Percentiles rank a stretch among this genome's conserved stretches.
These are phyloP conservation scores for Penicillium sp. DNA, from an alignment of 2,329 filamentous ascomycete species.

Conservation along the genomic window DNA sequence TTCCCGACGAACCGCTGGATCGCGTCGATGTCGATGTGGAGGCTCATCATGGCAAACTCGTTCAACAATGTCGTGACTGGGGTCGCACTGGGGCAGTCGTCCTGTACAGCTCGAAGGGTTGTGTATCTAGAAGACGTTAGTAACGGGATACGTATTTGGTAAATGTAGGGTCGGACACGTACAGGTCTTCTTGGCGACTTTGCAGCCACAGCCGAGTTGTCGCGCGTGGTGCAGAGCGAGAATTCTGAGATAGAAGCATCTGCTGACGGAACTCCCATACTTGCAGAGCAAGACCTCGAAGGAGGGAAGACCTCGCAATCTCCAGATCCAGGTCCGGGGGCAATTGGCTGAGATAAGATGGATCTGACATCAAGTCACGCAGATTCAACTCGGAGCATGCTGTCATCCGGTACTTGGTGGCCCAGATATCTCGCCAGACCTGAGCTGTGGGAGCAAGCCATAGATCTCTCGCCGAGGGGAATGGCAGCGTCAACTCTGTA, in stretches of 20 bases:
- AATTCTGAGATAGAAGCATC: slow-evolving; percentile 12
- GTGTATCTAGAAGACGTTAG: slow-evolving; percentile 6
- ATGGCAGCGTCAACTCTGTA: slow-evolving; percentile 16
- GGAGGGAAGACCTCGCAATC: slow-evolving; percentile 7
- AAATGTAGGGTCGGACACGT: neutral
- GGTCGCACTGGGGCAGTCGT: neutral
- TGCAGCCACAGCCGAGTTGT: slow-evolving; percentile 18
- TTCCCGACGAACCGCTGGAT: slow-evolving; percentile 21
- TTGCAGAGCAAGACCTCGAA: slow-evolving; percentile 14
- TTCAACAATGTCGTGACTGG: slow-evolving; percentile 14
- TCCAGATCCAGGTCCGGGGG: slow-evolving; percentile 10
- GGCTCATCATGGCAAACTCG: slow-evolving; percentile 18
- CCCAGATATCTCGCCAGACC: slow-evolving; percentile 18
- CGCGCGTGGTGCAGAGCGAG: slow-evolving; percentile 5
- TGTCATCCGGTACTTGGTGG: slow-evolving; percentile 1
- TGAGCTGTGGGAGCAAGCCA: slow-evolving; percentile 16
- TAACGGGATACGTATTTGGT: neutral
- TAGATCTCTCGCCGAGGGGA: slow-evolving; percentile 17
- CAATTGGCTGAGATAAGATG: slow-evolving; percentile 10
- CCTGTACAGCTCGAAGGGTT: slow-evolving; percentile 6
- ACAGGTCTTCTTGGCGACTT: slow-evolving; percentile 21
- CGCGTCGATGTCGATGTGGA: slow-evolving; percentile 18
- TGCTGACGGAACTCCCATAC: slow-evolving; percentile 19
- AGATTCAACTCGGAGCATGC: slow-evolving; percentile 7
- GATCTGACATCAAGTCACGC: slow-evolving; percentile 16